Evolutionary conservation across 1,284 basidiomycete genomes (phyloP), one percentile per base, ranked within the genome.

Genomic region (Xerocomus cyaneibrunnescens): DNA sequence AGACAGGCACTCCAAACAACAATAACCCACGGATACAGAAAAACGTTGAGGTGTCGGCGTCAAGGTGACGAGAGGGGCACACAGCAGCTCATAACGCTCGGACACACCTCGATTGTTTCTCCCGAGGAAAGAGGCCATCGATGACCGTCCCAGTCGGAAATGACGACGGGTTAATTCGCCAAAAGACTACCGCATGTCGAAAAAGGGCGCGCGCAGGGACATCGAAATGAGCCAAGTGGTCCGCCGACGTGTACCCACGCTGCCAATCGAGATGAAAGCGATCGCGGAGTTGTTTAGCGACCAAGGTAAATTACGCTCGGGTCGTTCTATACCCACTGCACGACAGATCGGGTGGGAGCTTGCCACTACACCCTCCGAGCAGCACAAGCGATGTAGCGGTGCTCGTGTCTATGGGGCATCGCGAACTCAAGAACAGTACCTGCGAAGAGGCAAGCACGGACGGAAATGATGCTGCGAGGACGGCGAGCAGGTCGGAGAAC

Each of bases 401-500:
- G n/a, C n/a, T n/a, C n/a, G n/a, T n/a, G n/a, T n/a, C n/a, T n/a
- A n/a, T n/a, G n/a, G n/a, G n/a, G n/a, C n/a, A n/a, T n/a, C n/a
- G n/a, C n/a, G n/a, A n/a, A n/a, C n/a, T n/a, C n/a, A n/a, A n/a
- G n/a, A n/a, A n/a, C n/a, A n/a, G n/a, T n/a, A n/a, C n/a, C n/a
- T n/a, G n/a, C n/a, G n/a, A n/a, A n/a, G 5, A 8, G 2, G 13
- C 21, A 22, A 17, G 16, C 16, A 34, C 3, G 32, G 17, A n/a
- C 34, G 19, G 10, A 16, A 7, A 30, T 14, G 3, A n/a, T n/a
- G 5, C 13, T 28, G n/a, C 35, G 23, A 9, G 22, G 21, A 17
- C 10, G 22, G 38, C 46, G 40, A 52, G 37, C 23, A 19, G 7
- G 42, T 46, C 55, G 55, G 50, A 47, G 43, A 40, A n/a, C n/a